Evolutionary conservation across 345 rosid genomes (phyloP), one percentile per base, ranked within the genome.

Genomic region (Salix exigua): DNA sequence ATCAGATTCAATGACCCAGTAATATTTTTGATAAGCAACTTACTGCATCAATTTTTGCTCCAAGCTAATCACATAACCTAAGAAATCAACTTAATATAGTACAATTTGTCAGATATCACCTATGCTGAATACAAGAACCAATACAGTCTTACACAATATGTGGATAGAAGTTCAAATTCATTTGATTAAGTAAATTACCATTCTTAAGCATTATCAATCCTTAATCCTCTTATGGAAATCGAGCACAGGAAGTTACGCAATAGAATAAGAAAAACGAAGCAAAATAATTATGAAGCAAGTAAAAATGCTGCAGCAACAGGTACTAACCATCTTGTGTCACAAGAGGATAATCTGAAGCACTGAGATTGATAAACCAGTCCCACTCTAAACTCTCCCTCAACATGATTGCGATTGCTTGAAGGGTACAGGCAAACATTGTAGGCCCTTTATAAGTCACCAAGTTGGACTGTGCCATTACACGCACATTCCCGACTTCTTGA

Each of bases 321-420:
- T 50, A 89, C 96, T 85, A 81, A 94, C 98, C 98, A 76, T 94
- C 97, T 88, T 90, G 97, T 55, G 96, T 92, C 65, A 92, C 88
- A 69, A 94, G 97, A 75, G 97, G 97, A 85, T 94, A 92, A 72
- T 94, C 98, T 1, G 96, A 92, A 66, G 98, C 97, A 14, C 97
- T 94, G 80, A 92, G 94, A 79, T 94, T 94, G 50, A 94, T 83
- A 85, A 94, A 94, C 97, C 97, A 94, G 81, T 92, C 97, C 98
- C 97, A 94, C 33, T 87, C 92, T 79, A 91, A 77, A 86, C 93
- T 92, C 81, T 94, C 97, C 84, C 86, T 89, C 63, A 94, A 81
- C 86, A 92, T 72, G 68, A 94, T 87, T 1, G 97, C 92, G 75
- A 92, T 86, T 6, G 98, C 98, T 81, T 94, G 98, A 71, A 94